Percentiles rank a stretch among this genome's conserved stretches.
Evolutionary conservation across 176 grass and related monocot species (phyloP).

Genomic region (Hsuehochloa calcarea): DNA sequence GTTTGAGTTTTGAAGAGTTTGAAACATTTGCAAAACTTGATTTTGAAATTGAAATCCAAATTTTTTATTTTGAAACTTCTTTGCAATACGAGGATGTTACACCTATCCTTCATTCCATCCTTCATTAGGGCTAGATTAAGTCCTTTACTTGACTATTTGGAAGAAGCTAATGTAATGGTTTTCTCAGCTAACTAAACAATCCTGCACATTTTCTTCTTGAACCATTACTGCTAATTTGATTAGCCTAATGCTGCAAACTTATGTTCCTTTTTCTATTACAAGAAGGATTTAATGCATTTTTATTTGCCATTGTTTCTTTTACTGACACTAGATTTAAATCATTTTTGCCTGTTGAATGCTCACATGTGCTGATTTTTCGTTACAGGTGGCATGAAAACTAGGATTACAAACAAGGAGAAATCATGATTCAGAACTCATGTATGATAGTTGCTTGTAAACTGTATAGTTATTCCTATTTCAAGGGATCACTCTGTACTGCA

Average conservation of each 20-base stretch:
- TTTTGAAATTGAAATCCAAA: too few species aligned
- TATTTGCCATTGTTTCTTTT: neutral
- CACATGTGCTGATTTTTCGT: slow-evolving; percentile 3
- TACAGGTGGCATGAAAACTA: slow-evolving; percentile 72
- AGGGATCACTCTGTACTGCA: neutral
- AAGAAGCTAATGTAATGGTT: slow-evolving; percentile 15
- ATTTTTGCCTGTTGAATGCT: neutral
- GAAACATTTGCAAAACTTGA: too few species aligned
- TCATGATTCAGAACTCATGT: slow-evolving; percentile 35
- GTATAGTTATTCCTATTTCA: slow-evolving; percentile 25
- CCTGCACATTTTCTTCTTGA: neutral
- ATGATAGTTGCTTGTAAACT: slow-evolving; percentile 32
- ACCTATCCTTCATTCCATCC: neutral
- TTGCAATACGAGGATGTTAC: too few species aligned
- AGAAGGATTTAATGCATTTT: neutral
- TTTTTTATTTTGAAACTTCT: too few species aligned
- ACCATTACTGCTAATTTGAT: neutral
- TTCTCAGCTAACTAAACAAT: neutral
- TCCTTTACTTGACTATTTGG: neutral
- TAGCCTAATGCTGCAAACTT: neutral
- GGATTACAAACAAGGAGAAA: slow-evolving; percentile 54
- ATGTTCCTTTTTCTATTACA: neutral
- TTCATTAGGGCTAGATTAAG: neutral
- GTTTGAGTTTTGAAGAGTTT: too few species aligned
- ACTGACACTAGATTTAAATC: neutral